Evolutionary conservation across 2,329 filamentous ascomycete species (phyloP), one percentile per base, ranked within the genome.

Genomic region (Exophiala calicioides): DNA sequence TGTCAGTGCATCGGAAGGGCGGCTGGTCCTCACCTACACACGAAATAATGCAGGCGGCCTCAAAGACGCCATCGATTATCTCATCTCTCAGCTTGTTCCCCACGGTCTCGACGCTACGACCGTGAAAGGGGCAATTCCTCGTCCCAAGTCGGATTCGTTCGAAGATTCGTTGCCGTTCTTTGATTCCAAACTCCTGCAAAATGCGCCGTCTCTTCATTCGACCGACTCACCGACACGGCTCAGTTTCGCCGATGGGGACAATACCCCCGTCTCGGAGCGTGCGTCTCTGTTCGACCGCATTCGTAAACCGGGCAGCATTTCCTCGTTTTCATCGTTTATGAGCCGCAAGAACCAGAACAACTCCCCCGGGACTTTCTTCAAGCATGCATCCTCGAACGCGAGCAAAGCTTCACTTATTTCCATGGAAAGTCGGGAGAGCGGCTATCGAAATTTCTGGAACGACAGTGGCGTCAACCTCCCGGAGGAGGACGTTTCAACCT

Each of bases 111-210:
- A 97, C 60, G 80, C 85, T 7, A 87, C 80, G 47, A 84, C 90
- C 31, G 84, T 97, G 62, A 94, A 94, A 68, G 93, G 93, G 41
- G 85, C 89, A n/a, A 93, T 97, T 56, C 90, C 91, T 15, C 86
- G 93, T n/a, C 93, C 93, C 54, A 96, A 97, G 73, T 97, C 93
- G 1, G 93, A 98, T 67, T 96, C 93, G 0, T 98, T 98, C 57
- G 93, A 98, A 66, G 91, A 98, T 60, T 95, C 91, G 5, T 78
- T 97, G 41, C 91, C 90, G 47, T 97, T 90, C 73, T 98, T 98
- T 63, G 88, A 96, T 65, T 96, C 91, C 2, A 97, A 96, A 72
- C 79, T 98, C 34, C 80, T 98, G 43, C 93, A 97, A 68, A 90
- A 94, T 61, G 90, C 91, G 3, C 90, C 91, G 26, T 80, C 86